Conservation (phyloP, 805 yeast genomes). For the Clavispora asparagi region DNA sequence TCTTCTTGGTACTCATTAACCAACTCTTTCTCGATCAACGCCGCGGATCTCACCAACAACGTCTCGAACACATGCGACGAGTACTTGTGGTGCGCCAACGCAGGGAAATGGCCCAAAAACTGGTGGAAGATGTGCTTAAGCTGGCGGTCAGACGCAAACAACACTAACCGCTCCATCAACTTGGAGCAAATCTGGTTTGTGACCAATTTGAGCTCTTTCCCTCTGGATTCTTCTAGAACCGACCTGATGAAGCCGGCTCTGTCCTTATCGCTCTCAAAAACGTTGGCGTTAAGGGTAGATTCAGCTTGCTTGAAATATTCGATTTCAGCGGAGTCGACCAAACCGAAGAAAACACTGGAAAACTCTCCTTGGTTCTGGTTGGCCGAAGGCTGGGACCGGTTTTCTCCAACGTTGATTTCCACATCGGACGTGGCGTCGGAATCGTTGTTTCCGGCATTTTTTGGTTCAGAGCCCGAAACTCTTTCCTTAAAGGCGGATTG, state of each 20-base stretch:
- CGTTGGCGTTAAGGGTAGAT: constrained; percentile 72
- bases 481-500: constrained; percentile 23
- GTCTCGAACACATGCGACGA: constrained; percentile 94
- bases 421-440: constrained; percentile 1
- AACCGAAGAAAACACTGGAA: constrained; percentile 65
- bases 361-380: constrained; percentile 11
- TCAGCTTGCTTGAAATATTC: constrained; percentile 95
- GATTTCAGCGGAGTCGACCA: constrained; percentile 75
- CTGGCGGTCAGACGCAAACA: constrained; percentile 60
- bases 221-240: constrained; percentile 78
- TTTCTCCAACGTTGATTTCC: neutral
- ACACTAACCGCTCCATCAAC: constrained; percentile 79
- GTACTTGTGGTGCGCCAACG: constrained; percentile 79
- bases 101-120: constrained; percentile 70
- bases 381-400: neutral
- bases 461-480: constrained; percentile 8
- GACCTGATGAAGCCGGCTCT: constrained; percentile 65
- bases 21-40: constrained; percentile 69
- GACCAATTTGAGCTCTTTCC: constrained; percentile 86
- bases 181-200: constrained; percentile 95
- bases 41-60: constrained; percentile 67
- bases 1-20: constrained; percentile 23
- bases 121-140: constrained; percentile 59
- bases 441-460: neutral
- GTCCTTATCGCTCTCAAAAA: constrained; percentile 72